Percentiles rank a stretch among this genome's conserved stretches.
Evolutionary conservation across 495 filamentous ascomycete species (phyloP).

Genomic region (Thermochaetoides thermophila): DNA sequence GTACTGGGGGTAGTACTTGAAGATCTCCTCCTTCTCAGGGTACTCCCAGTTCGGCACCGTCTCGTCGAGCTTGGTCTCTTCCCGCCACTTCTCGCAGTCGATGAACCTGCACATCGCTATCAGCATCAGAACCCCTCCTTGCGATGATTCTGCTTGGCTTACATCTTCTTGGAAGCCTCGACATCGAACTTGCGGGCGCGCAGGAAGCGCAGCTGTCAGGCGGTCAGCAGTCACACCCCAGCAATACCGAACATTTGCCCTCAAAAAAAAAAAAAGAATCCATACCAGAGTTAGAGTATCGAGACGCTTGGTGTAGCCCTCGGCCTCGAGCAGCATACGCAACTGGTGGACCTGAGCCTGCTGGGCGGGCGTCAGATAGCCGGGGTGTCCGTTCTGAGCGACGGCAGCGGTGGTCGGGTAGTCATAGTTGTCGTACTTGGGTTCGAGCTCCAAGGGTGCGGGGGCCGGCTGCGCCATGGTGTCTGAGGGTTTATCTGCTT

Average conservation of each 20-base stretch:
- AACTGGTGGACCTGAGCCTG: conserved; percentile 82
- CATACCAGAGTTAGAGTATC: conserved; percentile 80
- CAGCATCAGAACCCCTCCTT: no score
- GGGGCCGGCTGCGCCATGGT: conserved; percentile 7
- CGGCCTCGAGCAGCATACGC: conserved; percentile 66
- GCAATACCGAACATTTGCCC: background rate
- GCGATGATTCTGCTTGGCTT: no score
- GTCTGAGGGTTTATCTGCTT: no score
- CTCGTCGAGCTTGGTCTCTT: conserved; percentile 67
- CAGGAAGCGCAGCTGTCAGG: conserved; percentile 62
- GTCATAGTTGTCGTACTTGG: conserved; percentile 94
- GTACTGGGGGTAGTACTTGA: conserved; percentile 93
- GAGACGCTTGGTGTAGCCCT: conserved; percentile 69
- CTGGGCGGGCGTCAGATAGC: conserved; percentile 74
- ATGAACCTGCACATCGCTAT: conserved; percentile 77
- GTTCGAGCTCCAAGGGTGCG: conserved; percentile 44
- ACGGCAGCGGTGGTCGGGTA: conserved; percentile 67
- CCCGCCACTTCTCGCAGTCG: conserved; percentile 81
- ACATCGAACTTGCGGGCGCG: conserved; percentile 93
- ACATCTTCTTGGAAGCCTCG: conserved; percentile 72
- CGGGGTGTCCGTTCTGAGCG: conserved; percentile 63
- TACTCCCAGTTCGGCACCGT: conserved; percentile 72
- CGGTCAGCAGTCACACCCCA: conserved; percentile 7
- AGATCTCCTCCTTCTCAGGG: conserved; percentile 71
- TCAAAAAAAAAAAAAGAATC: conserved; percentile 2